Evolutionary conservation across 768 basidiomycete genomes (phyloP).

Genomic region (Mycena venus): DNA sequence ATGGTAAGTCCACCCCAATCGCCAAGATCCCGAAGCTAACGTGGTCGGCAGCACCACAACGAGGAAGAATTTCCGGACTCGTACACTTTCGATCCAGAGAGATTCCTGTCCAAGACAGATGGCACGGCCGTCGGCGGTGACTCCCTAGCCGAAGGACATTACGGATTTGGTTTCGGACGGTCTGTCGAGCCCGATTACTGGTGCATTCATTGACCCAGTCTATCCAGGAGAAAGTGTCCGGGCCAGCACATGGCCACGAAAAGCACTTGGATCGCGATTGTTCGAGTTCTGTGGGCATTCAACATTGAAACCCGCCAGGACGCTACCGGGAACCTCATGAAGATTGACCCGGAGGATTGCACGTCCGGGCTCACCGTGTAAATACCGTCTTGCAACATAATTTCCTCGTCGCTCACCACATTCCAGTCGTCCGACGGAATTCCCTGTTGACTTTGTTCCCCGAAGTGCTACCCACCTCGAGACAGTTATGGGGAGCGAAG

Average conservation of each 20-base stretch:
- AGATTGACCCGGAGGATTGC: background rate
- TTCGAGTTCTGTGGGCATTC: no score
- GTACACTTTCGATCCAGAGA: slow-evolving; percentile 5
- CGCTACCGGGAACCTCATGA: no score
- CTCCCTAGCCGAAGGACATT: background rate
- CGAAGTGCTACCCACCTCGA: no score
- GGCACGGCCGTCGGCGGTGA: background rate
- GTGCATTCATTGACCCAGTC: background rate
- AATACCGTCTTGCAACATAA: background rate
- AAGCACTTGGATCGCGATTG: slow-evolving; percentile 14
- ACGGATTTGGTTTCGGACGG: slow-evolving; percentile 16
- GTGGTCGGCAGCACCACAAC: slow-evolving; percentile 5
- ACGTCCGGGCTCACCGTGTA: background rate
- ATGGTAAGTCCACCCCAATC: background rate
- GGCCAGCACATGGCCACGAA: background rate
- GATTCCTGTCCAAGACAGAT: background rate
- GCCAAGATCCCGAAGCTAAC: background rate
- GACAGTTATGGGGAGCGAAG: no score
- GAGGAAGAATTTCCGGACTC: slow-evolving; percentile 9
- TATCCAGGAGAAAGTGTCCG: background rate
- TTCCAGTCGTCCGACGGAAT: background rate
- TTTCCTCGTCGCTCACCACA: background rate
- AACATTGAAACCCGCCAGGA: no score
- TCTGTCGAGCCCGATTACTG: background rate
- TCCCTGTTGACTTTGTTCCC: background rate